Conservation (phyloP, 306 rosid species). For the peach (Prunus persica) region DNA sequence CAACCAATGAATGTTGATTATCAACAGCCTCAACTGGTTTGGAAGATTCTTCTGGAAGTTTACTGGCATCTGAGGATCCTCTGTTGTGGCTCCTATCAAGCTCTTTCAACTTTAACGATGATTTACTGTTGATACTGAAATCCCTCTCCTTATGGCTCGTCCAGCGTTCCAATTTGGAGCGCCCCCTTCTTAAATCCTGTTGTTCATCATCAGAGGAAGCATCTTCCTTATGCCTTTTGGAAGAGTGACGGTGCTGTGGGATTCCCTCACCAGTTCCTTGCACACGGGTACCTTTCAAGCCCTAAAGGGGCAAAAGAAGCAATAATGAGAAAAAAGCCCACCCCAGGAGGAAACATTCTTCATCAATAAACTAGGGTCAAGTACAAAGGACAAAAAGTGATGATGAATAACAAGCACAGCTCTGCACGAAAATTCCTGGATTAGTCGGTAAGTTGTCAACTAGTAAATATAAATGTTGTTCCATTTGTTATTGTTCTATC, state of each 20-base stretch:
- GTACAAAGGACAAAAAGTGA: neutral
- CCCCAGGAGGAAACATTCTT: slow-evolving; percentile 16
- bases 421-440: neutral
- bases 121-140: slow-evolving; percentile 53
- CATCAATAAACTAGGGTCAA: neutral
- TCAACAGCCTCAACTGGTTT: slow-evolving; percentile 46
- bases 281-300: slow-evolving; percentile 53
- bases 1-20: slow-evolving; percentile 43
- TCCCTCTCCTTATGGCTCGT: slow-evolving; percentile 90
- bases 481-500: slow-evolving; percentile 4
- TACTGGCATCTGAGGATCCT: slow-evolving; percentile 54
- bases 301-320: slow-evolving; percentile 44
- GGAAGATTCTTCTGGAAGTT: slow-evolving; percentile 49
- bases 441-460: neutral
- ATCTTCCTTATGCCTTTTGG: slow-evolving; percentile 61
- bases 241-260: slow-evolving; percentile 40
- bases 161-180: slow-evolving; percentile 98
- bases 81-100: slow-evolving; percentile 35
- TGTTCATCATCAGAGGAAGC: slow-evolving; percentile 75
- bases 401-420: neutral
- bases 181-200: slow-evolving; percentile 70
- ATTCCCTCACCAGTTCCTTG: slow-evolving; percentile 48
- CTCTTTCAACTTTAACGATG: slow-evolving; percentile 56
- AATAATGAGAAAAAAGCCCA: slow-evolving; percentile 18
- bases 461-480: neutral